Evolutionary conservation across 495 filamentous ascomycete genomes (phyloP), one percentile per base, ranked within the genome.

Genomic region (Sporormia fimetaria): DNA sequence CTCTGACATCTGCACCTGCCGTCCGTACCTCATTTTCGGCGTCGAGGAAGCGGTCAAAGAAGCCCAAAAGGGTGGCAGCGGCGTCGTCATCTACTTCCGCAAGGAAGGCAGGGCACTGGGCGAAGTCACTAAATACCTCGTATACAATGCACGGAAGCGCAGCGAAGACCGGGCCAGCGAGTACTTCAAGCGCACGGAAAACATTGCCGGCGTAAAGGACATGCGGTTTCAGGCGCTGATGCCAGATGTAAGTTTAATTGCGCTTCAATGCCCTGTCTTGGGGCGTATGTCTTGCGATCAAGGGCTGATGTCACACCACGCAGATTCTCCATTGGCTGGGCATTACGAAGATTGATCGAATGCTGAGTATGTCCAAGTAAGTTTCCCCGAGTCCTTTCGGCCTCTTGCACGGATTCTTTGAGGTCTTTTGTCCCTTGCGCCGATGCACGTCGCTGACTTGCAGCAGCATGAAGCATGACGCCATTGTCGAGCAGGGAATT

Each of bases 151-250:
- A 20, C 77, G 90, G 17, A 79, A 83, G 61, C 71, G 86, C 45
- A 83, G 86, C 40, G 73, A 77, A 36, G 84, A 92, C 60, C 80
- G 81, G 33, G 90, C 90, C 28, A 88, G 85, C 59, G 93, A 98
- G 63, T 98, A 98, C 63, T 96, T 98, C 69, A 81, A 85, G 62
- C 73, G 90, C 45, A 98, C 87, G 21, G 87, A 95, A 64, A 92
- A 92, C 53, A 92, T 98, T 63, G 90, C 90, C 10, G 90, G 90
- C 40, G 90, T 98, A 37, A 88, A 94, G 62, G 83, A 88, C 54
- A 98, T 98, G 90, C 78, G 90, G 42, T 98, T 98, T 71, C 90
- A 98, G 70, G 87, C 88, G n/a, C 68, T 98, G 42, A 98, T 98
- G 90, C 90, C 90, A 23, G 87, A 94, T 42, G 51, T 54, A 27